These are phyloP conservation scores for Diaporthe capsici DNA, from an alignment of 2,329 filamentous ascomycete genomes.

Conservation along the genomic window DNA sequence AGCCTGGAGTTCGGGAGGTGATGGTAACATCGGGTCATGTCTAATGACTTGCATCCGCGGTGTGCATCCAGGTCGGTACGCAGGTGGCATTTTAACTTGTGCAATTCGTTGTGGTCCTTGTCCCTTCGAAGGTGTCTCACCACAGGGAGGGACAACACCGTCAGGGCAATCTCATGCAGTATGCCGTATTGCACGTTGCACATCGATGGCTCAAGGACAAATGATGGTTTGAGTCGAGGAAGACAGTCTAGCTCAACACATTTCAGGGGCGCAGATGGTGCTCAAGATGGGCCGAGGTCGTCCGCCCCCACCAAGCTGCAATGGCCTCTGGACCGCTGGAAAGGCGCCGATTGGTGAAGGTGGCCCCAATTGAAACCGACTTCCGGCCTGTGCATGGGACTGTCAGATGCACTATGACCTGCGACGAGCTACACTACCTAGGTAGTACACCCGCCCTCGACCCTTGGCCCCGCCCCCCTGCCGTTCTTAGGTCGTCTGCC, in stretches of 20 bases:
- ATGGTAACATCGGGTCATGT: background rate
- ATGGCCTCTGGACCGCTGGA: background rate
- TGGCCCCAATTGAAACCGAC: background rate
- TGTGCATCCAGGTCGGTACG: background rate
- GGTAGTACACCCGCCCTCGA: background rate
- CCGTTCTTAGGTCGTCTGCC: background rate
- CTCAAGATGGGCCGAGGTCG: background rate
- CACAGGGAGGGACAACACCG: background rate
- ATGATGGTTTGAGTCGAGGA: background rate
- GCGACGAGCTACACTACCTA: background rate
- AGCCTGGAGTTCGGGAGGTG: background rate
- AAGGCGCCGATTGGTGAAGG: conserved; percentile 4
- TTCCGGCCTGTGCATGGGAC: background rate
- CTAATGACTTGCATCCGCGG: background rate
- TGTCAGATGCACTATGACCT: conserved; percentile 19
- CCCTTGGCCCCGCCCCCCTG: background rate
- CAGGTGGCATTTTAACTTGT: background rate
- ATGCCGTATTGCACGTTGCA: background rate
- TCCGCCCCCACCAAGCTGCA: conserved; percentile 3
- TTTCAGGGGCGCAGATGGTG: conserved; percentile 13
- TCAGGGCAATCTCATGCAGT: too few relatives aligned
- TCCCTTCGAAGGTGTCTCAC: background rate
- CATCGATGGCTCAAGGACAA: background rate
- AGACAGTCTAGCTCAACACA: background rate
- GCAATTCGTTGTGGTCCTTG: background rate